Percentiles rank a stretch among this genome's conserved stretches.
These are phyloP conservation scores for Chenopodium suecicum DNA, from an alignment of 148 eudicot species.

Conservation along the genomic window DNA sequence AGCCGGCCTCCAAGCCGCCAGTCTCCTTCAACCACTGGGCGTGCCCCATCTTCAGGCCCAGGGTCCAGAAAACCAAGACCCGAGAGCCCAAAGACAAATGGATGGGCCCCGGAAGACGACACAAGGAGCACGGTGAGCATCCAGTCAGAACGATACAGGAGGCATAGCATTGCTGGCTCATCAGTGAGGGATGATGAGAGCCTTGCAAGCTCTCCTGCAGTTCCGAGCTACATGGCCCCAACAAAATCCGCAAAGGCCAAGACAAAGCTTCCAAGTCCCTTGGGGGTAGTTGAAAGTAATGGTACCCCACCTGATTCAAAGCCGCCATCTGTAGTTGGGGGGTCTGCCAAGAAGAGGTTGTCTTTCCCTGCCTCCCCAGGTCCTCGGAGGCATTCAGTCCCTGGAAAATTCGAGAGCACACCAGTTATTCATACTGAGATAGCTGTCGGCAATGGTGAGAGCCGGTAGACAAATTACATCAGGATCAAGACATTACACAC, in stretches of 20 bases:
- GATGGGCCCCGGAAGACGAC: slow-evolving; percentile 45
- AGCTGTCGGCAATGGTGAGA: slow-evolving; percentile 19
- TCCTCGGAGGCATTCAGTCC: slow-evolving; percentile 59
- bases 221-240: slow-evolving; percentile 63
- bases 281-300: slow-evolving; percentile 40
- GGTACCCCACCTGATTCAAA: slow-evolving; percentile 35
- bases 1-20: slow-evolving; percentile 54
- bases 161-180: slow-evolving; percentile 87
- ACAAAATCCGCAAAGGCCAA: slow-evolving; percentile 55
- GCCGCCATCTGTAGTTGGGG: slow-evolving; percentile 32
- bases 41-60: slow-evolving; percentile 28
- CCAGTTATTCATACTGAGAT: slow-evolving; percentile 25
- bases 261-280: slow-evolving; percentile 51
- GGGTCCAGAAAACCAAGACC: slow-evolving; percentile 38
- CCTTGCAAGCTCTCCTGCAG: slow-evolving; percentile 51
- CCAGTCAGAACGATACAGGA: slow-evolving; percentile 50
- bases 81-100: slow-evolving; percentile 40
- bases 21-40: slow-evolving; percentile 48
- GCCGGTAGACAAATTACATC: background rate
- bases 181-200: slow-evolving; percentile 81
- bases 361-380: slow-evolving; percentile 60
- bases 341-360: slow-evolving; percentile 62
- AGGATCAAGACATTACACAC: background rate
- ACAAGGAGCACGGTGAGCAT: slow-evolving; percentile 46
- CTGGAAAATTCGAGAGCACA: slow-evolving; percentile 44